phyloP scores from a whole-genome alignment of 2,329 filamentous ascomycete species.

The Arthrinium phaeospermum region DNA sequence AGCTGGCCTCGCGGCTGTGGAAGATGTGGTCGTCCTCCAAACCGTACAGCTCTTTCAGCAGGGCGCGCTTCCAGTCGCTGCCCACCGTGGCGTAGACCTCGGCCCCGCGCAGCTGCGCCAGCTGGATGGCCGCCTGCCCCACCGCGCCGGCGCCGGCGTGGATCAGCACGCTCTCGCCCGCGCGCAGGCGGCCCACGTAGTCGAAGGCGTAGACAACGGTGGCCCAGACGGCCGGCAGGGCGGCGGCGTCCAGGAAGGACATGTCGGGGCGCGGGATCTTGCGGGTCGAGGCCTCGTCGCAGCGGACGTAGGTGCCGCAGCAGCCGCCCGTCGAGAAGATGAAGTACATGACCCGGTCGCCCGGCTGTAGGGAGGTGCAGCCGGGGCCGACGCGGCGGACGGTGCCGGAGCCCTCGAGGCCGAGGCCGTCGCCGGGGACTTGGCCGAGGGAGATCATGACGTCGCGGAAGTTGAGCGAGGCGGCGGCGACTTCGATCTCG shows the following conservation, averaged over 20 bases:
- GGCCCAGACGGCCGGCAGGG: slow-evolving; percentile 45
- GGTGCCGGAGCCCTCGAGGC: slow-evolving; percentile 47
- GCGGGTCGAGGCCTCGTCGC: slow-evolving; percentile 35
- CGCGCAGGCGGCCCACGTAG: slow-evolving; percentile 33
- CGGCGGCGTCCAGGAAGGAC: slow-evolving; percentile 23
- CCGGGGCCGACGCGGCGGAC: slow-evolving; percentile 41
- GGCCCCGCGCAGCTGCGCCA: slow-evolving; percentile 43
- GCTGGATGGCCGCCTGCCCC: slow-evolving; percentile 49
- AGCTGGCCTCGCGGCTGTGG: slow-evolving; percentile 39
- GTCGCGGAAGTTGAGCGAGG: slow-evolving; percentile 43
- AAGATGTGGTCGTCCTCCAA: slow-evolving; percentile 45
- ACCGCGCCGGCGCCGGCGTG: slow-evolving; percentile 49
- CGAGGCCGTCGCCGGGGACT: slow-evolving; percentile 38
- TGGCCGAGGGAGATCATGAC: slow-evolving; percentile 41
- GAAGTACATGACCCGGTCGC: slow-evolving; percentile 44
- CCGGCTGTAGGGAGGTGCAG: slow-evolving; percentile 38
- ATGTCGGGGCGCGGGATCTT: slow-evolving; percentile 32
- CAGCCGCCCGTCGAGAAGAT: slow-evolving; percentile 17
- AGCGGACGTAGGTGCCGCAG: slow-evolving; percentile 36
- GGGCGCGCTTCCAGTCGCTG: slow-evolving; percentile 39
- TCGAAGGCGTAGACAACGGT: slow-evolving; percentile 51
- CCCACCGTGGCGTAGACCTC: slow-evolving; percentile 49
- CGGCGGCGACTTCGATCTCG: slow-evolving; percentile 45
- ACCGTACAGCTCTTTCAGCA: slow-evolving; percentile 39
- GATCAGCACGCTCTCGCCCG: slow-evolving; percentile 44